Percentiles rank a stretch among this genome's conserved stretches.
Conservation (phyloP, 805 yeast genomes). For the Pichia pseudocactophila region DNA sequence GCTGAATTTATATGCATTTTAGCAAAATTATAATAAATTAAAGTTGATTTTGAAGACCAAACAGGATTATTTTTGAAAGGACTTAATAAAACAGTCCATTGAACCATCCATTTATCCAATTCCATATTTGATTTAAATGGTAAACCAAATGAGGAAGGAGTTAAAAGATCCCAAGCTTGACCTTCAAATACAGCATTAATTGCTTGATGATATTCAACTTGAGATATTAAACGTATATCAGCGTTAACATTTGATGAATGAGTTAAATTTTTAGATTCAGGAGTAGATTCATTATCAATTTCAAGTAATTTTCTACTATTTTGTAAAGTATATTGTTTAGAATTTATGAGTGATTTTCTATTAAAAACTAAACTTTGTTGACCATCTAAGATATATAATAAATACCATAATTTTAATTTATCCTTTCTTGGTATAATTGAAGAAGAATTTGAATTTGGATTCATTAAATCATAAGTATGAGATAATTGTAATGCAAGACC, state of each 20-base stretch:
- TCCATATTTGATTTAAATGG: constrained; percentile 62
- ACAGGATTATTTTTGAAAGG: constrained; percentile 43
- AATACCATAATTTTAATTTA: constrained; percentile 54
- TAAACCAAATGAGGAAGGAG: constrained; percentile 55
- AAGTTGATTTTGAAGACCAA: constrained; percentile 64
- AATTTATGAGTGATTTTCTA: constrained; percentile 46
- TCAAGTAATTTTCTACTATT: constrained; percentile 33
- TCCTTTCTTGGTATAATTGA: constrained; percentile 29
- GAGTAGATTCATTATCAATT: constrained; percentile 9
- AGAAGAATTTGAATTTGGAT: constrained; percentile 11
- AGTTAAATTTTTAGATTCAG: background rate
- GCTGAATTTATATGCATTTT: constrained; percentile 59
- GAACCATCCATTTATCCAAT: constrained; percentile 71
- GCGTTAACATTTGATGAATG: constrained; percentile 24
- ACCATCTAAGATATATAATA: constrained; percentile 57
- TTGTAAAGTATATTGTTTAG: constrained; percentile 35
- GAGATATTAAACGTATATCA: constrained; percentile 55
- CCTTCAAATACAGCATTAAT: constrained; percentile 47
- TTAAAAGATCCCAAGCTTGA: constrained; percentile 50
- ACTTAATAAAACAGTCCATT: constrained; percentile 63
- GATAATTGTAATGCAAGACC: constrained; percentile 64
- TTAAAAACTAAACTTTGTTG: constrained; percentile 57
- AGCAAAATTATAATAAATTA: constrained; percentile 66
- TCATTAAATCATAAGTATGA: constrained; percentile 39
- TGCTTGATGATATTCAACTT: constrained; percentile 61